These are phyloP conservation scores for Boletellus deceptivus DNA, from an alignment of 1,284 basidiomycete species.

Conservation along the genomic window DNA sequence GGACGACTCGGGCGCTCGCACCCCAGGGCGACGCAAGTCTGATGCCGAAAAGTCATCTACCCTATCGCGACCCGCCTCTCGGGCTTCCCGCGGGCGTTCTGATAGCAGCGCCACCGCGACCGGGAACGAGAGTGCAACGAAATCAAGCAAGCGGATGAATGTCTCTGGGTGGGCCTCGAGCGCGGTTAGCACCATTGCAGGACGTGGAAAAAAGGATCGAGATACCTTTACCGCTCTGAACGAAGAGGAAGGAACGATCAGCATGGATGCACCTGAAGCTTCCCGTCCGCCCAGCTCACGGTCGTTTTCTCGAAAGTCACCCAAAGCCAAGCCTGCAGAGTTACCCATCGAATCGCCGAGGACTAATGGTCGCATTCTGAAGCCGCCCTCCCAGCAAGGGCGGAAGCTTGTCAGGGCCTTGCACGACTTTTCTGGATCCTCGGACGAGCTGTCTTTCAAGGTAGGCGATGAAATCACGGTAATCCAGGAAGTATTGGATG, in stretches of 20 bases:
- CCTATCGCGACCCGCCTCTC: slow-evolving; percentile 51
- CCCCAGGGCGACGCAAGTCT: slow-evolving; percentile 35
- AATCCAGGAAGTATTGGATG: slow-evolving; percentile 72
- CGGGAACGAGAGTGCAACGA: slow-evolving; percentile 19
- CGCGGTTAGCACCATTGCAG: slow-evolving; percentile 58
- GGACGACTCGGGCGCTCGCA: slow-evolving; percentile 33
- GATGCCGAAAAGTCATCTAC: slow-evolving; percentile 43
- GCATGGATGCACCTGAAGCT: slow-evolving; percentile 21
- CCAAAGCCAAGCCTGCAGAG: slow-evolving; percentile 40
- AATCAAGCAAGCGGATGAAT: slow-evolving; percentile 36
- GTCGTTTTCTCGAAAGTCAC: slow-evolving; percentile 35
- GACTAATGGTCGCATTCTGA: slow-evolving; percentile 45
- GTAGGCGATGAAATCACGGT: slow-evolving; percentile 73
- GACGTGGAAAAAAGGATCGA: slow-evolving; percentile 61
- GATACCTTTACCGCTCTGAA: slow-evolving; percentile 61
- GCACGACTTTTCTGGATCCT: slow-evolving; percentile 68
- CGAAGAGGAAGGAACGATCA: slow-evolving; percentile 37
- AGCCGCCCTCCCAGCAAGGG: slow-evolving; percentile 45
- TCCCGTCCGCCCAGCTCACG: slow-evolving; percentile 28
- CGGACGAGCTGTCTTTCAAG: slow-evolving; percentile 74
- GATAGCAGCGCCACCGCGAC: slow-evolving; percentile 46
- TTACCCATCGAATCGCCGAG: slow-evolving; percentile 37
- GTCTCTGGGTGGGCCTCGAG: slow-evolving; percentile 66
- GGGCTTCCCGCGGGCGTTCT: slow-evolving; percentile 56
- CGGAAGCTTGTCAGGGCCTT: slow-evolving; percentile 65